A percentile compares a stretch with the other conserved stretches of the same genome.
Conservation (phyloP, 345 rosid genomes). For the Citrus medica region DNA sequence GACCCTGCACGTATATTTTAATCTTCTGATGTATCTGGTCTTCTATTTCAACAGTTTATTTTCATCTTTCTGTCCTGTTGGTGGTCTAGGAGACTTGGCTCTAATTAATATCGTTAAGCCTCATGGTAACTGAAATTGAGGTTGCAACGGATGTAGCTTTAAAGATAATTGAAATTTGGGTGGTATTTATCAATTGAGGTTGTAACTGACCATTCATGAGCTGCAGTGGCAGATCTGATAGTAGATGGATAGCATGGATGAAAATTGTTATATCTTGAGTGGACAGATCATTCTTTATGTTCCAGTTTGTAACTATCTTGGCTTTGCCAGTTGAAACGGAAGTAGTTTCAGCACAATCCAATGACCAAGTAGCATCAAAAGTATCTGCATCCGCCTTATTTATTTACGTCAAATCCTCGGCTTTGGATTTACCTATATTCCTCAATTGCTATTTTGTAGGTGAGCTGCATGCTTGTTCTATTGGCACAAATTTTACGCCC, state of each 20-base stretch:
- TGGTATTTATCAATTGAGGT: not conserved
- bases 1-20: not conserved
- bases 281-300: not conserved
- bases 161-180: not conserved
- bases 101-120: not conserved
- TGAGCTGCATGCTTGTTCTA: conserved; percentile 41
- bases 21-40: not conserved
- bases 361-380: not conserved
- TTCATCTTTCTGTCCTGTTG: not conserved
- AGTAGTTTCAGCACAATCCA: not conserved
- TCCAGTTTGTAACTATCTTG: not conserved
- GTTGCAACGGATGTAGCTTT: not conserved
- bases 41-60: not conserved
- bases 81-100: not conserved
- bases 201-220: not conserved
- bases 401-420: conserved; percentile 1
- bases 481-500: conserved; percentile 74
- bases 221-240: not conserved
- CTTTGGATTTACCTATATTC: conserved; percentile 14
- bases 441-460: conserved; percentile 36
- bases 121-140: not conserved
- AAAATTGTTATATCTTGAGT: not conserved
- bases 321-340: not conserved
- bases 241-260: not conserved
- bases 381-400: not conserved